phyloP scores from a whole-genome alignment of 2,329 filamentous ascomycete species.

The Ceratocystis diversiconidia region DNA sequence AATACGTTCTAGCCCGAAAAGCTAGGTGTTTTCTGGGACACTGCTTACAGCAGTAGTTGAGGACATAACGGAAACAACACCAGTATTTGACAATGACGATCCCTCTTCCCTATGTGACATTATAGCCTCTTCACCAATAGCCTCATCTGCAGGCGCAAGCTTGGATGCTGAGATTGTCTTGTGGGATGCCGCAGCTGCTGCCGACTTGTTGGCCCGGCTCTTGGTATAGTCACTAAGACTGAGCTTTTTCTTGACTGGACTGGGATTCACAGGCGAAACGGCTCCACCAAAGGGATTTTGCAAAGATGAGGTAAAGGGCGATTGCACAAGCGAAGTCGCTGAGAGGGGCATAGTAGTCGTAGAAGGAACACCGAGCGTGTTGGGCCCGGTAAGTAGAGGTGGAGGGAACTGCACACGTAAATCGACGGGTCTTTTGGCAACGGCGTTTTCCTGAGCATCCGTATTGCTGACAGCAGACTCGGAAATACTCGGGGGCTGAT shows the following conservation, averaged over 20 bases:
- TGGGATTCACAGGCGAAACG: conserved; percentile 36
- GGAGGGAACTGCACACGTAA: conserved; percentile 44
- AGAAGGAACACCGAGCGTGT: conserved; percentile 31
- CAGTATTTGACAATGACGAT: not conserved
- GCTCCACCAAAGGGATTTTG: conserved; percentile 32
- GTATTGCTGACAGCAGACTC: not conserved
- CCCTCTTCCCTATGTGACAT: not conserved
- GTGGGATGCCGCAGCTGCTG: conserved; percentile 26
- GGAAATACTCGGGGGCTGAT: not conserved
- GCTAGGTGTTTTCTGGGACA: not conserved
- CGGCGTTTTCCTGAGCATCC: not conserved
- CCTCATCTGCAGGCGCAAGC: conserved; percentile 12
- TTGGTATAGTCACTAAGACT: conserved; percentile 52
- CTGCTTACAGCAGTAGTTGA: not conserved
- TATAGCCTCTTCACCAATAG: not conserved
- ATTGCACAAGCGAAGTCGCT: conserved; percentile 33
- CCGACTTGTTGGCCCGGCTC: conserved; percentile 41
- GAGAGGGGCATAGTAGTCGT: conserved; percentile 34
- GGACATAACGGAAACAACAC: not conserved
- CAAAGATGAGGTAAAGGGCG: conserved; percentile 34
- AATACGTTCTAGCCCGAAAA: not conserved
- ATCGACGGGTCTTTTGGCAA: conserved; percentile 29
- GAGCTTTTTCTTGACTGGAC: conserved; percentile 52
- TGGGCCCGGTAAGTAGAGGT: conserved; percentile 27
- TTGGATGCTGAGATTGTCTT: conserved; percentile 10